Percentiles rank a stretch among this genome's conserved stretches.
phyloP scores from a whole-genome alignment of 345 rosid genomes.

The Eucalyptus coolabah region DNA sequence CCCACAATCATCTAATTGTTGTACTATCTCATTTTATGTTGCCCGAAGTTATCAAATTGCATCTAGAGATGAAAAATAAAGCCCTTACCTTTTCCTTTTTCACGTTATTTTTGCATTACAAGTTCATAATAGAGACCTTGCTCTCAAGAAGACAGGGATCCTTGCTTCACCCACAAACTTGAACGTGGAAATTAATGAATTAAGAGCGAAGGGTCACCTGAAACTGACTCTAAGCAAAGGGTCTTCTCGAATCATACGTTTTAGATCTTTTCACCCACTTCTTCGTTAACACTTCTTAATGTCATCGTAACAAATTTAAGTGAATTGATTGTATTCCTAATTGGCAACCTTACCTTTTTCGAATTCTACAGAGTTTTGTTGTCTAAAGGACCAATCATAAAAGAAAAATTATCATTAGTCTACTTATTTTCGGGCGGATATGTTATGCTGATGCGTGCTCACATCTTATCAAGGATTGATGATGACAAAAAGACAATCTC shows the following conservation, averaged over 20 bases:
- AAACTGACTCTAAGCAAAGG: neutral
- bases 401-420: neutral
- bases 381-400: neutral
- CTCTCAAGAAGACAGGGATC: neutral
- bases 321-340: neutral
- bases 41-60: neutral
- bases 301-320: neutral
- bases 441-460: neutral
- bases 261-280: neutral
- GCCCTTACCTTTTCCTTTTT: neutral
- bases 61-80: neutral
- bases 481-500: neutral
- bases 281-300: neutral
- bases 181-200: neutral
- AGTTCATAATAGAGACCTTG: neutral
- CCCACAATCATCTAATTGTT: neutral
- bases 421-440: neutral
- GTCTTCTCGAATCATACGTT: neutral
- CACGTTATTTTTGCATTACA: neutral
- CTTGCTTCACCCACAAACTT: neutral
- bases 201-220: neutral
- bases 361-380: neutral
- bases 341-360: neutral
- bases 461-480: neutral
- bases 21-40: neutral